Base-by-base conservation (phyloP, 495 filamentous ascomycete species). In the Xylaria telfairii region DNA sequence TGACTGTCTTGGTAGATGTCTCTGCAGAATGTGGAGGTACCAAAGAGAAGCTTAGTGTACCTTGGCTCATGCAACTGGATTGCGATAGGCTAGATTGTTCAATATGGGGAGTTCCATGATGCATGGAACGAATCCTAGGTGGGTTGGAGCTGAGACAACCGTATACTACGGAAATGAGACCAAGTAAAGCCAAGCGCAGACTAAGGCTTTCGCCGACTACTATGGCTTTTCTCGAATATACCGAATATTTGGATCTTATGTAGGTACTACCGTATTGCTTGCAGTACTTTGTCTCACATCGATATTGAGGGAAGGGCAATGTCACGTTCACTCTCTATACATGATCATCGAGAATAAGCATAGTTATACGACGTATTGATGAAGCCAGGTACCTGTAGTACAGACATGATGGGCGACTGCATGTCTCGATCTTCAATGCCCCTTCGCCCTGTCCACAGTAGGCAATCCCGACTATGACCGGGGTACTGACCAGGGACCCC, bases 1-100 rank as follows among this genome's bases (percentile, higher is more conserved):
- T 66, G 64, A 66, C 64, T 66, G 63, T 66, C 63, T 65, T 17
- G 34, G 9, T 32, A n/a, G 56, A 28, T 65, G 32, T 26, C 49
- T 1, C 13, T 12, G 24, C 39, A 60, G 39, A 59, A 24, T 68
- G 37, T 57, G 65, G 65, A 57, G 51, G 39, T 44, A 54, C 64
- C 64, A 34, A 66, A 10, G 4, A 39, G 49, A 53, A 66, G 19
- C 19, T 66, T 66, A 66, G 64, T 66, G 64, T 66, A 39, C 47
- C 64, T 66, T 54, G 64, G 47, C 34, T 12, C 34, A 39, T 54
- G 32, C 64, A 54, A 41, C 15, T 46, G 47, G 47, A 54, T n/a
- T 10, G 13, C 13, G 47, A 53, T 41, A 37, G 24, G 64, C 59
- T 32, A 10, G 37, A 17, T 6, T 42, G n/a, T 17, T 41, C 37